Evolutionary conservation across 768 basidiomycete genomes (phyloP), one percentile per base, ranked within the genome.

Genomic region (Tylopilus intermedius): DNA sequence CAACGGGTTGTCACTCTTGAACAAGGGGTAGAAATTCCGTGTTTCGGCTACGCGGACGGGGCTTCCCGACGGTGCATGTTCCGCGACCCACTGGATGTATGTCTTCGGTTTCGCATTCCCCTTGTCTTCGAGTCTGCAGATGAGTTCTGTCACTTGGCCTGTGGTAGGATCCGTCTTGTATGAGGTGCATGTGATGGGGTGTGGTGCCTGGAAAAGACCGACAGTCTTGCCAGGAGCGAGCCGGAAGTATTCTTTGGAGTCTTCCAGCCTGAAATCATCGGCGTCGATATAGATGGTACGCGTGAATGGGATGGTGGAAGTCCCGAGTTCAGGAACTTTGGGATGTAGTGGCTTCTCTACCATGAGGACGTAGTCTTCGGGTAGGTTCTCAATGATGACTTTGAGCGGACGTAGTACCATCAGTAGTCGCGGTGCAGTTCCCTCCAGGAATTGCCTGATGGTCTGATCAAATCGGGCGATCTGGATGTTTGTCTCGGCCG

Each of bases 161-260:
- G 83, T 83, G 3, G 67, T 62, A 3, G 84, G 76, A 69, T 96
- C 86, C 1, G 78, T 84, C 71, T 84, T 85, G 77, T 86, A 90
- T 5, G 89, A 90, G n/a, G 83, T 88, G 70, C 92, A 95, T 22
- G 93, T 94, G 65, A 99, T 88, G 8, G 94, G 91, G 68, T 84
- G 73, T 2, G 94, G 94, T 14, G 85, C 93, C 67, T 94, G 88
- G 78, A 97, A 95, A 26, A 99, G 74, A 14, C 96, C 96, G 40
- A 98, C 96, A 0, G 93, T 92, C 75, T 97, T 97, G 43, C 94
- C 94, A 7, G 96, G 96, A 14, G 95, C 92, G 43, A 99, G 85
- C 39, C 96, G 86, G 83, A 94, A 98, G 72, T 96, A 99, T 66
- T 98, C 94, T 56, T 85, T 85, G 22, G 91, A 90, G 64, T 95